A percentile compares a stretch with the other conserved stretches of the same genome.
These are phyloP conservation scores for Pythium dissimile DNA, from an alignment of 352 stramenopile species.

Conservation along the genomic window DNA sequence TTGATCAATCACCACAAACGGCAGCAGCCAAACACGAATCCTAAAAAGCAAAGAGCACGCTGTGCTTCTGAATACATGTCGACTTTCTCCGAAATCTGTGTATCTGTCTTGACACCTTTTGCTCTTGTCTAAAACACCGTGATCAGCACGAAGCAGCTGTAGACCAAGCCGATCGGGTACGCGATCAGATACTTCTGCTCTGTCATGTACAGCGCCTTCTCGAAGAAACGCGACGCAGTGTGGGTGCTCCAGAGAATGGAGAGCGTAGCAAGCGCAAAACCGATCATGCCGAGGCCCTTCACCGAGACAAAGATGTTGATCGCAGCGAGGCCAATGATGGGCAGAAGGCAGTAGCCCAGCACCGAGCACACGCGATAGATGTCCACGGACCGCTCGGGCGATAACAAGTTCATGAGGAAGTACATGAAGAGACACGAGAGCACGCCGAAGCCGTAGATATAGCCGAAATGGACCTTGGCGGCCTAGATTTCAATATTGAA, in stretches of 20 bases:
- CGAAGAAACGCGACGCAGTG: slow-evolving; percentile 94
- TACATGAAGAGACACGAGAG: slow-evolving; percentile 96
- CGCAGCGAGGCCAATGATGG: slow-evolving; percentile 94
- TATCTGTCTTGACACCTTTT: background rate
- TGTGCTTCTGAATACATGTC: background rate
- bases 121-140: slow-evolving; percentile 91
- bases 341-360: slow-evolving; percentile 96
- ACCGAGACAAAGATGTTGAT: slow-evolving; percentile 92
- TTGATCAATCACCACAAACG: background rate
- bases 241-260: slow-evolving; percentile 94
- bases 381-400: slow-evolving; percentile 80
- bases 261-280: slow-evolving; percentile 84
- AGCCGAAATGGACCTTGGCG: slow-evolving; percentile 96
- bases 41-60: no score
- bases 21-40: no score
- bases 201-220: slow-evolving; percentile 93
- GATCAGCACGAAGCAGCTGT: slow-evolving; percentile 98
- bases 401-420: slow-evolving; percentile 95
- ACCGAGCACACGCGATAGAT: slow-evolving; percentile 94
- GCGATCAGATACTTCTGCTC: slow-evolving; percentile 97
- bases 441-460: slow-evolving; percentile 99
- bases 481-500: slow-evolving; percentile 26
- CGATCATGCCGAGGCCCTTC: slow-evolving; percentile 66
- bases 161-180: slow-evolving; percentile 96
- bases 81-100: no score